Conservation (phyloP, 306 rosid species). For the Castanopsis chinensis region DNA sequence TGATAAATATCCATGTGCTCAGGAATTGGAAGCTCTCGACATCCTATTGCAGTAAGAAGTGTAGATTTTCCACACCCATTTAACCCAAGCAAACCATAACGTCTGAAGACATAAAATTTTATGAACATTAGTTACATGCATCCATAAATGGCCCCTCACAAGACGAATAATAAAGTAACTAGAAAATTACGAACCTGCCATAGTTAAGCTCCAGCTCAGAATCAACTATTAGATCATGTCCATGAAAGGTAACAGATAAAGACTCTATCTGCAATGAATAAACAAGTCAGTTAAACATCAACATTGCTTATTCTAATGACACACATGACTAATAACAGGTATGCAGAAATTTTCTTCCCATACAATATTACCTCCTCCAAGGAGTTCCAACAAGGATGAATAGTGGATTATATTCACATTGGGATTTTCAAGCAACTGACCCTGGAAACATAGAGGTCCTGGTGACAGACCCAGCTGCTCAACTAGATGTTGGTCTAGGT, state of each 20-base stretch:
- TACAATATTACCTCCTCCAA: conserved; percentile 18
- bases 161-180: not conserved
- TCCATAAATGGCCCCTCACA: not conserved
- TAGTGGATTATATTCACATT: conserved; percentile 25
- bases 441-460: conserved; percentile 24
- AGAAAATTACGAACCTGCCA: conserved; percentile 64
- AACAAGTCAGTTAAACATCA: conserved; percentile 3
- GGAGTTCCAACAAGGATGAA: conserved; percentile 2
- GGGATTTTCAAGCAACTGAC: conserved; percentile 20
- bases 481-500: conserved; percentile 28
- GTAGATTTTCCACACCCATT: conserved; percentile 99
- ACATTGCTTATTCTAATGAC: not conserved
- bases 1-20: conserved; percentile 97
- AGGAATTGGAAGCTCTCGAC: conserved; percentile 92
- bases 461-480: conserved; percentile 29
- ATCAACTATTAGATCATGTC: conserved; percentile 94
- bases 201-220: conserved; percentile 92
- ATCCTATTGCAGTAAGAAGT: conserved; percentile 77
- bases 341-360: conserved; percentile 1
- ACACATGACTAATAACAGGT: conserved; percentile 6
- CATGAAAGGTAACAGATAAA: conserved; percentile 89
- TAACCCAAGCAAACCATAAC: conserved; percentile 93
- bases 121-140: not conserved
- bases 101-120: conserved; percentile 41
- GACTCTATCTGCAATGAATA: conserved; percentile 78